A percentile compares a stretch with the other conserved stretches of the same genome.
Conservation (phyloP, 257 asterid species). For the Mitragyna speciosa region DNA sequence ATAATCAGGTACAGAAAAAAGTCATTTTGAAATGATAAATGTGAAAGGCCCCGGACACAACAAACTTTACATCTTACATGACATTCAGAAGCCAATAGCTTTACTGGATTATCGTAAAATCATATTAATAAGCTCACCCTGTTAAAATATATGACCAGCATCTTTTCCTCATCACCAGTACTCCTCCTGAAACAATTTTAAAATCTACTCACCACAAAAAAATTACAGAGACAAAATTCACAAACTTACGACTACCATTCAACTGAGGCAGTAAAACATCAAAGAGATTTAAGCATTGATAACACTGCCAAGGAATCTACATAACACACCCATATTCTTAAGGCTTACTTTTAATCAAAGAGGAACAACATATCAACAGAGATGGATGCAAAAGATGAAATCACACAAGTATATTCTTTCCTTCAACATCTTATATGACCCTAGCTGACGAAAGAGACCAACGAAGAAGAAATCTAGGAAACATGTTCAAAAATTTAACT, state of each 20-base stretch:
- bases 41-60: neutral
- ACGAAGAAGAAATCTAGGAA: neutral
- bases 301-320: neutral
- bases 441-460: neutral
- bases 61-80: neutral
- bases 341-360: neutral
- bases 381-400: neutral
- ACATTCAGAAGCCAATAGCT: neutral
- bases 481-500: neutral
- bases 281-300: neutral
- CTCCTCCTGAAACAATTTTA: slow-evolving; percentile 58
- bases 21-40: neutral
- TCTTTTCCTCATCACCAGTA: slow-evolving; percentile 86
- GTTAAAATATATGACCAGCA: slow-evolving; percentile 80
- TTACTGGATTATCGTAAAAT: neutral
- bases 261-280: neutral
- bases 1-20: slow-evolving; percentile 11
- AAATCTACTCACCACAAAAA: neutral
- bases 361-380: neutral
- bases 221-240: neutral
- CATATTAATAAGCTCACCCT: slow-evolving; percentile 51
- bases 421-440: neutral
- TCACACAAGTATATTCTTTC: neutral
- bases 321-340: neutral
- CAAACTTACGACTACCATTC: neutral